Evolutionary conservation across 2,329 filamentous ascomycete species (phyloP), one percentile per base, ranked within the genome.

Genomic region (Sporothrix humicola): DNA sequence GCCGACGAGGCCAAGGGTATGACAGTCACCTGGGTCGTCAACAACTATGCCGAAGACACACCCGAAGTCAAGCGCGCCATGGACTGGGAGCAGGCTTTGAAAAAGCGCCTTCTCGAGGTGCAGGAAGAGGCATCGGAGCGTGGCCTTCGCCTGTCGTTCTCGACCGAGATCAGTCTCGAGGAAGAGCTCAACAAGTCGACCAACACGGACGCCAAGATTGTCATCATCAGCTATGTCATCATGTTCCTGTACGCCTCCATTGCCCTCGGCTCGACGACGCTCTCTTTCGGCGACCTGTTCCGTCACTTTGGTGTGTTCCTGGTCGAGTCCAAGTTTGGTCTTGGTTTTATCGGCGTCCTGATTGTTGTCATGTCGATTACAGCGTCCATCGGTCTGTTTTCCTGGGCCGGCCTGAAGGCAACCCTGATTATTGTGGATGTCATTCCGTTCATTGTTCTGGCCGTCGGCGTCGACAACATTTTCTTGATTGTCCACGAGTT

Each of bases 401-500:
- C 96, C 0, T 96, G 94, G 80, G 88, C 90, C 52, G 95, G 95
- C 0, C 89, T 99, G 79, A 98, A 97, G 82, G 96, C 95, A 15
- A 99, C 96, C 0, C 85, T 99, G 77, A 99, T 99, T 79, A 99
- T 99, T 75, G 95, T 97, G 4, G 96, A 99, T 80, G 96, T 99
- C 75, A 99, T 99, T 76, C 96, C 96, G 0, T 99, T 99, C 82
- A 91, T 99, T 76, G 95, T 99, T 10, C 85, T 99, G 23, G 96
- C 96, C 13, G 95, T 99, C 42, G 96, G 96, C 63, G 97, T 99
- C 2, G 96, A 99, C 86, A 99, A 99, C 80, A 98, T 99, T 78
- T 99, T 99, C 84, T 85, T 99, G 73, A 97, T 99, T 74, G 96
- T 99, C 0, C 96, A 99, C 82, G 96, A 99, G 82, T 97, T 99